Evolutionary conservation across 768 basidiomycete genomes (phyloP), one percentile per base, ranked within the genome.

Genomic region (Galerina sulciceps): DNA sequence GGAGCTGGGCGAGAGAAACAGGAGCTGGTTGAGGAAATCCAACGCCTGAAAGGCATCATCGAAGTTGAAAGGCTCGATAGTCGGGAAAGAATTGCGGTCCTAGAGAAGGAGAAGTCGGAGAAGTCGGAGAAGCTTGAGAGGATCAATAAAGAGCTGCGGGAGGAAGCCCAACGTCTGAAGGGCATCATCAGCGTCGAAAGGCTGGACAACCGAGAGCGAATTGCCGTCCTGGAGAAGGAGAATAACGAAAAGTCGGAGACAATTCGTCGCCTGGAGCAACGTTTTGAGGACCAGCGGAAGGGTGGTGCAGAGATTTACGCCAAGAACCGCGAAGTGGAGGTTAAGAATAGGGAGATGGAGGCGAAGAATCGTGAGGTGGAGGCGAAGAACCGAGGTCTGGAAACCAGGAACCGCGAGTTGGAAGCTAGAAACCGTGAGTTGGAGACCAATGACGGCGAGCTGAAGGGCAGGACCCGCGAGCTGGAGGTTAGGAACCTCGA

Each of bases 221-320:
- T 66, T 35, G 61, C 63, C 34, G 64, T 60, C 42, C 65, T 71
- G 10, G 68, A 69, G 54, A 64, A 63, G 53, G 61, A 65, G 41
- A 61, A 65, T 35, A 59, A 69, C 23, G 62, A 20, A 22, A 18
- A 51, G 10, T 11, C 62, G 13, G 49, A 49, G n/a, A 38, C 17
- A 5, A 47, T 55, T 14, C 18, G 23, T 31, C 17, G n/a, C 35
- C 45, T 55, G 2, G 44, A 55, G 13, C 34, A 40, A 36, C 43
- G 45, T 6, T 38, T 55, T 10, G 35, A 45, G 31, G 22, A 46
- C 6, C 34, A 46, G 34, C 44, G 38, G 17, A 20, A 48, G 44
- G 54, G 47, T 18, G 37, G 10, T 9, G 49, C 18, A 5, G 49
- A 51, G 17, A 18, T 51, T 23, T 38, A 51, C 5, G 36, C 20